Evolutionary conservation across 2,329 filamentous ascomycete species (phyloP).

Genomic region (Colletotrichum higginsianum): DNA sequence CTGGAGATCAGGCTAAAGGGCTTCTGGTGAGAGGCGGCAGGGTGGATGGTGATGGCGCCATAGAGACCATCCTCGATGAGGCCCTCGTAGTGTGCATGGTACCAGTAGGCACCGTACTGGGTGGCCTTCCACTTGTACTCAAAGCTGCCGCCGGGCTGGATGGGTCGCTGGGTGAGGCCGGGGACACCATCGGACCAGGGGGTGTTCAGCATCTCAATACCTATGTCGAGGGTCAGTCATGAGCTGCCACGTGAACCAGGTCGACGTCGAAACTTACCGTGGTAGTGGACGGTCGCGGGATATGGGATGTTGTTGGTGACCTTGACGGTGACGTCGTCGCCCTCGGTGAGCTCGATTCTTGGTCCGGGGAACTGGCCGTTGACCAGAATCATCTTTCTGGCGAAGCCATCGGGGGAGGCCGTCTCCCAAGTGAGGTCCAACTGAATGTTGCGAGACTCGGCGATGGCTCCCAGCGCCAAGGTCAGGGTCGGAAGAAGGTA

Average conservation of each 20-base stretch:
- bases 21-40: slow-evolving; percentile 49
- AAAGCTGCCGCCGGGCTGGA: slow-evolving; percentile 63
- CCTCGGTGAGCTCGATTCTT: slow-evolving; percentile 66
- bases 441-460: slow-evolving; percentile 43
- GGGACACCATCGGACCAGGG: slow-evolving; percentile 75
- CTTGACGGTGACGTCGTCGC: slow-evolving; percentile 61
- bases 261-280: slow-evolving; percentile 53
- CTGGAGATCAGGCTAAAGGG: slow-evolving; percentile 68
- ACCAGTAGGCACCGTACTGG: slow-evolving; percentile 73
- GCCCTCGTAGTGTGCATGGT: slow-evolving; percentile 70
- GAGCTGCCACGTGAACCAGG: no score
- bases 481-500: slow-evolving; percentile 41
- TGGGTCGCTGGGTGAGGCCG: slow-evolving; percentile 68
- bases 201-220: slow-evolving; percentile 53
- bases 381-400: slow-evolving; percentile 63
- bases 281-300: slow-evolving; percentile 65
- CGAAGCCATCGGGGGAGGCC: slow-evolving; percentile 60
- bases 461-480: slow-evolving; percentile 38
- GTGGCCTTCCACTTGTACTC: slow-evolving; percentile 69
- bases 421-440: slow-evolving; percentile 55
- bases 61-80: slow-evolving; percentile 74
- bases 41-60: slow-evolving; percentile 68
- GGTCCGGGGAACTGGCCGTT: slow-evolving; percentile 77
- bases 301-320: slow-evolving; percentile 63
- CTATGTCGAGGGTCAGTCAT: slow-evolving; percentile 44